phyloP scores from a whole-genome alignment of 805 yeast species.

The Starmerella potacharoeniae region DNA sequence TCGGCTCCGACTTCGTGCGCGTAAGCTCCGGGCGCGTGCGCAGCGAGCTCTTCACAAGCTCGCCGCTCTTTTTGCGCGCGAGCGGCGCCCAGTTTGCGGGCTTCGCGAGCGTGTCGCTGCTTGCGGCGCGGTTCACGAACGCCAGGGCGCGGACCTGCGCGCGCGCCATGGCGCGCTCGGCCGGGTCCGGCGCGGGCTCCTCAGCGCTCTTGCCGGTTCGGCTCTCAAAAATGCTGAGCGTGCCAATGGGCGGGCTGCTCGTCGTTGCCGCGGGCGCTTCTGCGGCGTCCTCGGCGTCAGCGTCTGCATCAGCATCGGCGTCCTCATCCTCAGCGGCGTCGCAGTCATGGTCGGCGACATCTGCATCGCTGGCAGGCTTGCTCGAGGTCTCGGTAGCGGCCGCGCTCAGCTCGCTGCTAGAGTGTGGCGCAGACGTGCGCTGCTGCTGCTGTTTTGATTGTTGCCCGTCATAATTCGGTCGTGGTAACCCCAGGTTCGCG shows the following conservation, averaged over 20 bases:
- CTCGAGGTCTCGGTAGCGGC: too few relatives aligned
- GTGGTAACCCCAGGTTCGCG: not conserved
- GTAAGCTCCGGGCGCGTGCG: constrained; percentile 34
- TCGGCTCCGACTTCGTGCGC: constrained; percentile 31
- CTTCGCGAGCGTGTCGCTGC: not conserved
- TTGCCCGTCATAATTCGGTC: not conserved
- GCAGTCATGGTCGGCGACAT: too few relatives aligned
- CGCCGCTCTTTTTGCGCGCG: constrained; percentile 82
- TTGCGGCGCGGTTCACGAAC: not conserved
- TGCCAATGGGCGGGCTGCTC: too few relatives aligned
- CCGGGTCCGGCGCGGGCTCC: not conserved
- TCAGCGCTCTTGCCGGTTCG: not conserved
- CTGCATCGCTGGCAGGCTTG: too few relatives aligned
- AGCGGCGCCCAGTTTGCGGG: constrained; percentile 29
- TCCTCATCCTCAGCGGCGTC: too few relatives aligned
- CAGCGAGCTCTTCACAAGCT: constrained; percentile 63
- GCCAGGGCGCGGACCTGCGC: constrained; percentile 2
- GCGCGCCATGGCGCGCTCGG: not conserved
- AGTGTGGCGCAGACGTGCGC: not conserved
- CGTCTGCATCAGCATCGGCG: too few relatives aligned
- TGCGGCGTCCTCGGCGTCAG: not conserved
- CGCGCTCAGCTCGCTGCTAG: too few relatives aligned
- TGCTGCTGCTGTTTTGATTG: not conserved
- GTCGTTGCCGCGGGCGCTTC: too few relatives aligned
- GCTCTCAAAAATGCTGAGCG: too few relatives aligned